A percentile compares a stretch with the other conserved stretches of the same genome.
These are phyloP conservation scores for Alectoria sarmentosa DNA, from an alignment of 495 filamentous ascomycete species.

Conservation along the genomic window DNA sequence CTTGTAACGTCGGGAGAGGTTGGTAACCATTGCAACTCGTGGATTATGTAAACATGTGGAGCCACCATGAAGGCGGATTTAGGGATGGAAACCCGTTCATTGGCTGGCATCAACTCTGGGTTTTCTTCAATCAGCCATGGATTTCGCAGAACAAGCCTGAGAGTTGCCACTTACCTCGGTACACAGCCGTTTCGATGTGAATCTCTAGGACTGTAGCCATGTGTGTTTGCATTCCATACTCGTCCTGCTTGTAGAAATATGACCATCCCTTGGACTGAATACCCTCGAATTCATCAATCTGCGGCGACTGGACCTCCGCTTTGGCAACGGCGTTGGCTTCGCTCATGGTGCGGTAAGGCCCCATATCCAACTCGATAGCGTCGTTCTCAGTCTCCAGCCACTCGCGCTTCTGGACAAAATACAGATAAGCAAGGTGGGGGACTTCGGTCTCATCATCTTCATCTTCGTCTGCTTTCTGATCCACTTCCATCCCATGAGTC, in stretches of 20 bases:
- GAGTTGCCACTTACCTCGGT: neutral
- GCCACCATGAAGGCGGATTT: constrained; percentile 9
- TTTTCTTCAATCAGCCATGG: neutral
- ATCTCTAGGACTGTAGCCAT: constrained; percentile 3
- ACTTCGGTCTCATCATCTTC: constrained; percentile 1
- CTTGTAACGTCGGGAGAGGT: neutral
- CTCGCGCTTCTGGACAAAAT: constrained; percentile 6
- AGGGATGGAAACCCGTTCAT: neutral
- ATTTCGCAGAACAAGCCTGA: no score
- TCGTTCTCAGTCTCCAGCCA: constrained; percentile 6
- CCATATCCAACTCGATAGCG: neutral
- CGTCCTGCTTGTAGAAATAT: constrained; percentile 8
- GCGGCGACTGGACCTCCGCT: constrained; percentile 2
- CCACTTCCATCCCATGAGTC: neutral
- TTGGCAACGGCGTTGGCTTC: constrained; percentile 4
- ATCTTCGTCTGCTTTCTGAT: neutral
- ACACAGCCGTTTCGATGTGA: constrained; percentile 1
- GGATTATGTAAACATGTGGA: constrained; percentile 6
- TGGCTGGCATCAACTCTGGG: constrained; percentile 3
- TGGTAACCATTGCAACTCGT: constrained; percentile 1
- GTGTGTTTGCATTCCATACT: constrained; percentile 12
- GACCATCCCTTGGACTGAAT: constrained; percentile 1
- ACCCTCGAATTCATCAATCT: neutral
- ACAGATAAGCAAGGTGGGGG: neutral
- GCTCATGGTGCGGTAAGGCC: constrained; percentile 2